phyloP scores from a whole-genome alignment of 768 basidiomycete species.

The Pholiota microspora region DNA sequence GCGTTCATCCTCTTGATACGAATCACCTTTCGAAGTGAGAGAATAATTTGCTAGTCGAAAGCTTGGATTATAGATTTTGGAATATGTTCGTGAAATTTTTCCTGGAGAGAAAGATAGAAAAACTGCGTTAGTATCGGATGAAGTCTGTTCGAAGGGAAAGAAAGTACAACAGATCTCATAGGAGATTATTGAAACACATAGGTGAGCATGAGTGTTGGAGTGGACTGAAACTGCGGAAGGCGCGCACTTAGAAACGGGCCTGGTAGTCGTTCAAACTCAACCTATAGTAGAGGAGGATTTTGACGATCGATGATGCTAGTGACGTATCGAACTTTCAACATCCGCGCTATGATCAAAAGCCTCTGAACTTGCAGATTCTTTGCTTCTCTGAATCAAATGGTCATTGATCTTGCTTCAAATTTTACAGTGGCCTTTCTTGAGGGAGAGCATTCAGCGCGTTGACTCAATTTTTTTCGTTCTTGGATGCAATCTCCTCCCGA shows the following conservation, averaged over 20 bases:
- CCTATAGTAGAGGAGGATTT: neutral
- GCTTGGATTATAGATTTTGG: too few relatives aligned
- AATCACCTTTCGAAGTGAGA: too few relatives aligned
- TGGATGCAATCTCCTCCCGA: too few relatives aligned
- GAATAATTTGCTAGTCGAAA: too few relatives aligned
- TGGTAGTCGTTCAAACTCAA: neutral
- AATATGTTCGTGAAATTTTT: too few relatives aligned
- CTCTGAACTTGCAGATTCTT: too few relatives aligned
- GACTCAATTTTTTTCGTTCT: too few relatives aligned
- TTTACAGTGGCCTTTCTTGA: too few relatives aligned
- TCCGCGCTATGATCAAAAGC: neutral
- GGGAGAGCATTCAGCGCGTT: too few relatives aligned
- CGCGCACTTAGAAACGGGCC: neutral
- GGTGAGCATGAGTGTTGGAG: neutral
- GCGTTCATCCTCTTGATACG: constrained; percentile 34
- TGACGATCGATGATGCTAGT: neutral
- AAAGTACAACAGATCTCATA: too few relatives aligned
- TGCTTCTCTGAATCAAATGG: too few relatives aligned
- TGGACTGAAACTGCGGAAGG: neutral
- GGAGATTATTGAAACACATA: neutral
- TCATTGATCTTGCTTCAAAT: too few relatives aligned
- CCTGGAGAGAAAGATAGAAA: neutral
- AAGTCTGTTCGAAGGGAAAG: neutral
- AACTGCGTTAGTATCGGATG: neutral
- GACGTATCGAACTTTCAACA: neutral